These are phyloP conservation scores for Clitopilus hobsonii DNA, from an alignment of 768 basidiomycete genomes.

Conservation along the genomic window DNA sequence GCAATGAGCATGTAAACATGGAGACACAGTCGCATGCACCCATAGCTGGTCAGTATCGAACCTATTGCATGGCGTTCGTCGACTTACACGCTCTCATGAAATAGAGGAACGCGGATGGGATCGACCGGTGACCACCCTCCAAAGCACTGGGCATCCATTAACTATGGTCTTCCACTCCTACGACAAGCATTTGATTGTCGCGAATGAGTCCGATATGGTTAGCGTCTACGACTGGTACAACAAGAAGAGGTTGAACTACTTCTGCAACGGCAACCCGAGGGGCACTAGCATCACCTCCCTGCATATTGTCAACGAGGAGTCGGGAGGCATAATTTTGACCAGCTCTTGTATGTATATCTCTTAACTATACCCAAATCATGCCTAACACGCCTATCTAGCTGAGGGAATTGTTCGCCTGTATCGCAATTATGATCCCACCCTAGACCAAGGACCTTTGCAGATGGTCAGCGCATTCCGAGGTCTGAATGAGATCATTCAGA, in stretches of 20 bases:
- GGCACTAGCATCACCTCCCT: constrained; percentile 84
- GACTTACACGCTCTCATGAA: constrained; percentile 2
- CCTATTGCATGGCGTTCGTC: neutral
- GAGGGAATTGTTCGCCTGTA: constrained; percentile 91
- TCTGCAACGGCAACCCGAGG: constrained; percentile 83
- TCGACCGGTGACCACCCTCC: constrained; percentile 60
- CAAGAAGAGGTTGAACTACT: constrained; percentile 70
- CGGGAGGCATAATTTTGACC: constrained; percentile 83
- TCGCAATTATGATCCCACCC: constrained; percentile 80
- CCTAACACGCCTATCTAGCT: constrained; percentile 39
- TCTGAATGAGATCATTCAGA: constrained; percentile 69
- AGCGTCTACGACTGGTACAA: constrained; percentile 96
- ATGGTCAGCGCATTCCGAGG: constrained; percentile 95
- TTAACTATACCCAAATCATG: neutral
- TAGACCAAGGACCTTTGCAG: constrained; percentile 71
- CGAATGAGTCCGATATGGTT: constrained; percentile 84
- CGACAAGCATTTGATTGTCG: constrained; percentile 82
- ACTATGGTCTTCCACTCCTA: constrained; percentile 89
- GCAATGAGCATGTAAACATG: constrained; percentile 76
- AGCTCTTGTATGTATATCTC: constrained; percentile 62
- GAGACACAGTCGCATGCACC: constrained; percentile 68
- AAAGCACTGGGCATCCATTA: constrained; percentile 55
- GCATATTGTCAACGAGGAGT: constrained; percentile 93
- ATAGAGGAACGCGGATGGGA: constrained; percentile 74
- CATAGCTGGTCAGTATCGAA: constrained; percentile 63